Percentiles rank a stretch among this genome's conserved stretches.
phyloP scores from a whole-genome alignment of 257 asterid species.

The Solanum paucissectum region DNA sequence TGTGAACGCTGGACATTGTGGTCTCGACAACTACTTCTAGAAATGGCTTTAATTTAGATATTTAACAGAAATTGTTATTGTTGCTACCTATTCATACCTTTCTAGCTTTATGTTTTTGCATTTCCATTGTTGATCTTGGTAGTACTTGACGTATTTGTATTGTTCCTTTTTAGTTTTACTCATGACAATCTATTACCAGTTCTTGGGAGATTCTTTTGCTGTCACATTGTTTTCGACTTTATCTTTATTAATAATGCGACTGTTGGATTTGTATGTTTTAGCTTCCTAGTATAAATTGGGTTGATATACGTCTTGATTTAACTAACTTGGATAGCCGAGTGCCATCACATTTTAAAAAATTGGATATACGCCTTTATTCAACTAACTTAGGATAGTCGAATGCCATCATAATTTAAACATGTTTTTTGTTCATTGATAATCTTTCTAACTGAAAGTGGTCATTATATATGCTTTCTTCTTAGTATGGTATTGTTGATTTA shows the following conservation, averaged over 20 bases:
- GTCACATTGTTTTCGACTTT: neutral
- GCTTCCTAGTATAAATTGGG: neutral
- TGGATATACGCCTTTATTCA: neutral
- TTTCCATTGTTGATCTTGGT: neutral
- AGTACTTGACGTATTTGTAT: neutral
- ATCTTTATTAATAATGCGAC: neutral
- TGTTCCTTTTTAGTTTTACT: neutral
- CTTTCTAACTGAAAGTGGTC: neutral
- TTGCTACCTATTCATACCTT: neutral
- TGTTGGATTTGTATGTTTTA: neutral
- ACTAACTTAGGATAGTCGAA: neutral
- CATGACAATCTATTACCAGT: neutral
- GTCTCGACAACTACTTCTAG: neutral
- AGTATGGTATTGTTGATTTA: neutral
- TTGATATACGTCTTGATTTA: neutral
- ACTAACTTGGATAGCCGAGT: neutral
- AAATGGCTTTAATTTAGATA: neutral
- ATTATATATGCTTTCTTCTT: neutral
- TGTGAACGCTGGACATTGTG: constrained; percentile 28
- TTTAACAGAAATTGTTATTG: neutral
- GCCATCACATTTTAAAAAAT: neutral
- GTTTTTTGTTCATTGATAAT: neutral
- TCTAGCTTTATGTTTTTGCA: neutral
- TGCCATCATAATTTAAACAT: neutral
- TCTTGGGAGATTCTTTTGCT: neutral